Evolutionary conservation across 2,329 filamentous ascomycete genomes (phyloP).

Genomic region (Madurella mycetomatis): DNA sequence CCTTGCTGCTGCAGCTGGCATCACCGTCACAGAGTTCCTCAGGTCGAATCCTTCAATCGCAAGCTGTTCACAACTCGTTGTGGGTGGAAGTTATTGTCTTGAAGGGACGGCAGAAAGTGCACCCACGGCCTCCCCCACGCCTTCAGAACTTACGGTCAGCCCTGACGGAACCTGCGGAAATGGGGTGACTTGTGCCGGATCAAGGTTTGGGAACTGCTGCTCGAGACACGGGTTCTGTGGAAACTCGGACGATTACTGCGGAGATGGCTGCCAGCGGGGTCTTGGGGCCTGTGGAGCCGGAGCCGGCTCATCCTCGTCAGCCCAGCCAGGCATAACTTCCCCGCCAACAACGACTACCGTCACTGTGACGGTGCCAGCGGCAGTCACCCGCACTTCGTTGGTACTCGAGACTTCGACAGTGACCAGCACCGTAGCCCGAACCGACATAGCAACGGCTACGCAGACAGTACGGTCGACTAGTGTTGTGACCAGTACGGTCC

Average conservation of each 20-base stretch:
- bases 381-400: slow-evolving; percentile 9
- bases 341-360: slow-evolving; percentile 9
- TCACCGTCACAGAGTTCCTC: slow-evolving; percentile 25
- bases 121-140: slow-evolving; percentile 1
- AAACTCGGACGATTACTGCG: slow-evolving; percentile 24
- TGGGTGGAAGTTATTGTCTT: slow-evolving; percentile 21
- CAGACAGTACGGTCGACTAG: background rate
- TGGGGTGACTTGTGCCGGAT: slow-evolving; percentile 23
- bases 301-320: background rate
- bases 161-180: slow-evolving; percentile 23
- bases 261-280: slow-evolving; percentile 20
- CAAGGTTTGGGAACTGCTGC: slow-evolving; percentile 24
- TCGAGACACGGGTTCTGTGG: slow-evolving; percentile 27
- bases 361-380: slow-evolving; percentile 11
- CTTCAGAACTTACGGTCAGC: slow-evolving; percentile 14
- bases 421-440: slow-evolving; percentile 4
- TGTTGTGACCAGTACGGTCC: background rate
- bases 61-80: slow-evolving; percentile 20
- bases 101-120: slow-evolving; percentile 13
- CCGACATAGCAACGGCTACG: background rate
- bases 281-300: slow-evolving; percentile 19
- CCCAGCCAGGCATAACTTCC: background rate
- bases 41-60: slow-evolving; percentile 20
- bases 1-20: slow-evolving; percentile 21
- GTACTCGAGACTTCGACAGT: slow-evolving; percentile 2